Evolutionary conservation across 2,329 filamentous ascomycete genomes (phyloP).

Genomic region (Penicillium sclerotiorum): DNA sequence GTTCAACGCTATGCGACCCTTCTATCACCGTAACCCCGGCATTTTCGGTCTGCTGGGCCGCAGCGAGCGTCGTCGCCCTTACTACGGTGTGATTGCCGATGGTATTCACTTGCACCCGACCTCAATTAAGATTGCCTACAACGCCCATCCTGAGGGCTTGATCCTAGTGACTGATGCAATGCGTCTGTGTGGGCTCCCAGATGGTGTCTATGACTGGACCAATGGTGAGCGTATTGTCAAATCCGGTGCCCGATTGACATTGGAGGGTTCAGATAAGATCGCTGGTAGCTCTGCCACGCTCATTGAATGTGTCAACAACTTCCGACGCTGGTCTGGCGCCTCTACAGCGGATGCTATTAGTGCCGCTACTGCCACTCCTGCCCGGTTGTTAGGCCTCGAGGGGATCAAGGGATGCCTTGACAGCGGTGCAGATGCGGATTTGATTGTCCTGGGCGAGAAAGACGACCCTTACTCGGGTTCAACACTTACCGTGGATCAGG

Average conservation of each 20-base stretch:
- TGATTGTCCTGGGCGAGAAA: conserved; percentile 43
- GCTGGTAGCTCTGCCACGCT: conserved; percentile 63
- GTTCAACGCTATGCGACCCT: conserved; percentile 90
- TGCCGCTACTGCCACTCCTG: conserved; percentile 44
- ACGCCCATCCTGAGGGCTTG: conserved; percentile 79
- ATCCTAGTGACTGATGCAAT: conserved; percentile 93
- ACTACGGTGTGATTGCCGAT: conserved; percentile 86
- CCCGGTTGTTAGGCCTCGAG: conserved; percentile 41
- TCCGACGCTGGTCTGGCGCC: conserved; percentile 44
- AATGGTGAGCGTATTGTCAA: conserved; percentile 65
- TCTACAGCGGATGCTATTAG: conserved; percentile 44
- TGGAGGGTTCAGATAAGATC: conserved; percentile 78
- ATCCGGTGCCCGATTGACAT: conserved; percentile 69
- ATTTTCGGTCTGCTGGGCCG: conserved; percentile 83
- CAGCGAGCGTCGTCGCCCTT: conserved; percentile 62
- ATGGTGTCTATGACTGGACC: conserved; percentile 84
- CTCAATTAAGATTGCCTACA: conserved; percentile 85
- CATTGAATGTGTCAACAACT: conserved; percentile 50
- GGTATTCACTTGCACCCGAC: conserved; percentile 89
- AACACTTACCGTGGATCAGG: conserved; percentile 43
- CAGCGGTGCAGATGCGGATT: conserved; percentile 46
- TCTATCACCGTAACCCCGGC: conserved; percentile 88
- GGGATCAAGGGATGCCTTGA: conserved; percentile 43
- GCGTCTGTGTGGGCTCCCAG: conserved; percentile 80
- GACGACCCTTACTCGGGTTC: conserved; percentile 33